phyloP scores from a whole-genome alignment of 306 rosid species.

The Cicer yamashitae region DNA sequence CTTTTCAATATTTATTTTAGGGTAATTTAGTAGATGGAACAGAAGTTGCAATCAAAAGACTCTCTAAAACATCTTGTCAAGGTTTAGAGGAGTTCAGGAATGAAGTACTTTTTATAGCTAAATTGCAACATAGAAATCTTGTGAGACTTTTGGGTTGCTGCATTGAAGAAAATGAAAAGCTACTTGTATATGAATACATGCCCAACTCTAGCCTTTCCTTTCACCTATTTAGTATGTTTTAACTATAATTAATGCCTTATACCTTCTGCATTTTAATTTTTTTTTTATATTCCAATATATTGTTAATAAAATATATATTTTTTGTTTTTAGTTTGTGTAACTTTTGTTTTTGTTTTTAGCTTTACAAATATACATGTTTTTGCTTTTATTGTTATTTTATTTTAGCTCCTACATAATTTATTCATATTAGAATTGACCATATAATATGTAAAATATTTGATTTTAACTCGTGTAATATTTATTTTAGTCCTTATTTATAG shows the following conservation, averaged over 20 bases:
- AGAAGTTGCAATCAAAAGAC: slow-evolving; percentile 67
- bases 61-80: slow-evolving; percentile 63
- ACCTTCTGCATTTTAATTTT: background rate
- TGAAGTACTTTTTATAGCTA: slow-evolving; percentile 63
- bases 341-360: too few species aligned
- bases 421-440: too few species aligned
- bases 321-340: too few species aligned
- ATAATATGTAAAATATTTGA: too few species aligned
- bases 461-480: too few species aligned
- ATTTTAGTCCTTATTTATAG: too few species aligned
- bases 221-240: slow-evolving; percentile 58
- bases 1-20: slow-evolving; percentile 43
- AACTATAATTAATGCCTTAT: background rate
- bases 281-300: background rate
- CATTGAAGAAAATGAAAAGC: slow-evolving; percentile 61
- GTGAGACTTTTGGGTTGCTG: slow-evolving; percentile 71
- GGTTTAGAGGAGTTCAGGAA: slow-evolving; percentile 66
- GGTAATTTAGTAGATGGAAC: slow-evolving; percentile 63
- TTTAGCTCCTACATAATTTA: too few species aligned
- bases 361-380: too few species aligned
- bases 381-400: too few species aligned
- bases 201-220: slow-evolving; percentile 60
- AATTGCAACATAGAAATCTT: slow-evolving; percentile 70
- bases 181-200: slow-evolving; percentile 68
- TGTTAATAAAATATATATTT: background rate